A percentile compares a stretch with the other conserved stretches of the same genome.
Conservation (phyloP, 225 moss, liverwort and hornwort genomes). For the Rhytidiadelphus loreus region DNA sequence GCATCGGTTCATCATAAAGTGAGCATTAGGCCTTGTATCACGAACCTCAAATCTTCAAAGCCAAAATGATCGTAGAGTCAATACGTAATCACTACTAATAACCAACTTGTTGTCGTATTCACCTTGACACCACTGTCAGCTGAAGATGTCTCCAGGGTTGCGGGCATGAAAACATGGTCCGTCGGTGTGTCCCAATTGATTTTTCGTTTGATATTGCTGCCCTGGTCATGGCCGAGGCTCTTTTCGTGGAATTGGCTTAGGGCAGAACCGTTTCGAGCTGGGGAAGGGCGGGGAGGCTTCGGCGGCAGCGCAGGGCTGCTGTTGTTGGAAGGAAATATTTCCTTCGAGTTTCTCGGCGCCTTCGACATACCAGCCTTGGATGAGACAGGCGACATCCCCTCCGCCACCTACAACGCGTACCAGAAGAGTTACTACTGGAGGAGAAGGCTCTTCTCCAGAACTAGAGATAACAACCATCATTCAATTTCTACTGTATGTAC, state of each 20-base stretch:
- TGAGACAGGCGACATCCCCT: slow-evolving; percentile 43
- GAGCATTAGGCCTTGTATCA: neutral
- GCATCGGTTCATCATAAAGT: neutral
- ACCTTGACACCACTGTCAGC: slow-evolving; percentile 89
- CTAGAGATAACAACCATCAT: no score
- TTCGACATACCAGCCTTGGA: slow-evolving; percentile 48
- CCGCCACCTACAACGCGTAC: slow-evolving; percentile 16
- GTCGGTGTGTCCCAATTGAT: slow-evolving; percentile 61
- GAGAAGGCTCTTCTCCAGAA: neutral
- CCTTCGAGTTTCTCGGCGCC: slow-evolving; percentile 41
- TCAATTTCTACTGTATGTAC: neutral
- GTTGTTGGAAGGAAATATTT: slow-evolving; percentile 9
- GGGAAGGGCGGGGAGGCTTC: slow-evolving; percentile 64
- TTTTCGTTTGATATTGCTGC: slow-evolving; percentile 54
- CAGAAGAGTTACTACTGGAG: neutral
- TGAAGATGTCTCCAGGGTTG: slow-evolving; percentile 8
- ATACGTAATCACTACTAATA: neutral
- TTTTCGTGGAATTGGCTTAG: slow-evolving; percentile 10
- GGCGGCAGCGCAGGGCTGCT: slow-evolving; percentile 81
- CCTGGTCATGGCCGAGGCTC: slow-evolving; percentile 24
- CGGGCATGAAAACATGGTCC: slow-evolving; percentile 1
- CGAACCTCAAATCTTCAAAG: no score
- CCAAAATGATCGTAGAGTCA: neutral
- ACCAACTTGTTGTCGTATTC: neutral
- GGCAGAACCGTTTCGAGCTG: slow-evolving; percentile 14